phyloP scores from a whole-genome alignment of 2,329 filamentous ascomycete species.

The Ophiostoma sp. region DNA sequence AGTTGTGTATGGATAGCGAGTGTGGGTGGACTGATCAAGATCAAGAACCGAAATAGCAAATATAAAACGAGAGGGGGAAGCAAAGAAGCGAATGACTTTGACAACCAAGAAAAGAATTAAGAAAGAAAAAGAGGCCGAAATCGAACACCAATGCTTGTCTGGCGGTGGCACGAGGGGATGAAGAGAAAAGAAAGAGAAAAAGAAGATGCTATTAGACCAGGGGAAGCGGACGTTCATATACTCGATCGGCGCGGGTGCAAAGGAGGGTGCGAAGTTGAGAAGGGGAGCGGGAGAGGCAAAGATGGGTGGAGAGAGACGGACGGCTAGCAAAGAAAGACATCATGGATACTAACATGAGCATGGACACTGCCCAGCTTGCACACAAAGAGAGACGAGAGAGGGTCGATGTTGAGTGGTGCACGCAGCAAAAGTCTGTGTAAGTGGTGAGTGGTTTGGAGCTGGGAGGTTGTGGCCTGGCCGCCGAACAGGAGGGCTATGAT shows the following conservation, averaged over 20 bases:
- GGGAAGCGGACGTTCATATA: constrained; percentile 24
- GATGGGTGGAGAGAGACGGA: not conserved
- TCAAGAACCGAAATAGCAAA: constrained; percentile 32
- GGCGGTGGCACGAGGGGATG: constrained; percentile 24
- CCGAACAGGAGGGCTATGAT: constrained; percentile 18
- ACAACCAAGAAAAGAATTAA: constrained; percentile 39
- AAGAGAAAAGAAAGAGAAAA: constrained; percentile 21
- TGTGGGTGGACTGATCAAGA: constrained; percentile 30
- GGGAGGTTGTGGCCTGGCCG: constrained; percentile 7
- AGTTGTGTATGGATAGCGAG: constrained; percentile 20
- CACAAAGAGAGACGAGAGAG: constrained; percentile 3
- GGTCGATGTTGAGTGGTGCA: not conserved
- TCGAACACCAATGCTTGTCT: constrained; percentile 23
- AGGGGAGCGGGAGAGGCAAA: constrained; percentile 6
- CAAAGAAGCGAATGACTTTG: constrained; percentile 62
- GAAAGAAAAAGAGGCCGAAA: constrained; percentile 22
- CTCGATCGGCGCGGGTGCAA: constrained; percentile 4
- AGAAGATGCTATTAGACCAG: not conserved
- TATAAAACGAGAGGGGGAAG: constrained; percentile 37
- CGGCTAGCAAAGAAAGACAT: constrained; percentile 18
- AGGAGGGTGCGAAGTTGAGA: not conserved
- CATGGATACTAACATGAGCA: not conserved
- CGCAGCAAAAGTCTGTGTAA: constrained; percentile 21
- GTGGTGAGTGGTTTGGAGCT: constrained; percentile 10
- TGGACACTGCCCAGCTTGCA: not conserved